These are phyloP conservation scores for Allium sativum DNA, from an alignment of 106 monocot species.

Conservation along the genomic window DNA sequence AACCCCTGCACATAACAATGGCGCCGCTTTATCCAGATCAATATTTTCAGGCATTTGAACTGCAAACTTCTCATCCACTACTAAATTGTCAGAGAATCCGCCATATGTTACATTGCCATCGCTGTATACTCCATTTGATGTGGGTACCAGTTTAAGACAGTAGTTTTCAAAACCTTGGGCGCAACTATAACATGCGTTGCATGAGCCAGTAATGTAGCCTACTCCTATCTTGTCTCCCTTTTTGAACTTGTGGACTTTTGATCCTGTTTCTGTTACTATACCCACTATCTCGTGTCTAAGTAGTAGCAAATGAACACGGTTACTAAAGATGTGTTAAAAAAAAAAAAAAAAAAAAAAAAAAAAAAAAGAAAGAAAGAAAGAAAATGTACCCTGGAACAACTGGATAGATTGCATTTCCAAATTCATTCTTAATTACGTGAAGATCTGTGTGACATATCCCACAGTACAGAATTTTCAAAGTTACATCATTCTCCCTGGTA, in stretches of 20 bases:
- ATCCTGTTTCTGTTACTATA: conserved; percentile 10
- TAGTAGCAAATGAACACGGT: neutral
- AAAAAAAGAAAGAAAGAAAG: neutral
- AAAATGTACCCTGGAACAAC: conserved; percentile 20
- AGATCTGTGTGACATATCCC: conserved; percentile 31
- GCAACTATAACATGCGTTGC: conserved; percentile 7
- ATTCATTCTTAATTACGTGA: conserved; percentile 25
- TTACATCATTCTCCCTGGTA: conserved; percentile 17
- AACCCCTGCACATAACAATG: conserved; percentile 66
- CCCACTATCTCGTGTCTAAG: conserved; percentile 20
- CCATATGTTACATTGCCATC: conserved; percentile 47
- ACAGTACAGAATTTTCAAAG: conserved; percentile 24
- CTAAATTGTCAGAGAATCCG: conserved; percentile 47
- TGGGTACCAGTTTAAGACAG: conserved; percentile 11
- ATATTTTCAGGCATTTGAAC: conserved; percentile 44
- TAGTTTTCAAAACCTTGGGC: conserved; percentile 10
- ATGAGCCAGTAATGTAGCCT: conserved; percentile 13
- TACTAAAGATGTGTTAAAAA: neutral
- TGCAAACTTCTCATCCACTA: conserved; percentile 47
- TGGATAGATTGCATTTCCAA: conserved; percentile 20
- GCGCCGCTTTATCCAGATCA: conserved; percentile 56
- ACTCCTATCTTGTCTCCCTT: conserved; percentile 8
- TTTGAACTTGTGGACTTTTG: conserved; percentile 9
- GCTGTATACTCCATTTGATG: conserved; percentile 27
- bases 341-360: neutral